Percentiles rank a stretch among this genome's conserved stretches.
These are phyloP conservation scores for Podila verticillata DNA, from an alignment of 192 early-diverging fungal genomes.

Conservation along the genomic window DNA sequence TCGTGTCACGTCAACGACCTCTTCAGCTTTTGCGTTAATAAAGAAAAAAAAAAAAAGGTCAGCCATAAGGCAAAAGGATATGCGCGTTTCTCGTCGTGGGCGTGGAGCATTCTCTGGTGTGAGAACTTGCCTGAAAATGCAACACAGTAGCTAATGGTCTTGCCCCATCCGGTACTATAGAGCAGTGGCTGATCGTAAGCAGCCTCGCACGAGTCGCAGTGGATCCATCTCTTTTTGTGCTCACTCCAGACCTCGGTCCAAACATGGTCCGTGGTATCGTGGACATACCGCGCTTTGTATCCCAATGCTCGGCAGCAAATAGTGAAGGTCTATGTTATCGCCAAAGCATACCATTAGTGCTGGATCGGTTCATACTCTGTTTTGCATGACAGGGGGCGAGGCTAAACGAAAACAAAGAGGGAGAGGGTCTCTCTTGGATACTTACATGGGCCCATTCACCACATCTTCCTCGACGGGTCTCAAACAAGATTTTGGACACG, in stretches of 20 bases:
- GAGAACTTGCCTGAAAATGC: conserved; percentile 50
- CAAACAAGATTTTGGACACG: conserved; percentile 49
- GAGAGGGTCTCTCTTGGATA: background rate
- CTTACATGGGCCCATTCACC: conserved; percentile 69
- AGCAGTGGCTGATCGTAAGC: conserved; percentile 65
- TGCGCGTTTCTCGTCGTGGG: no score
- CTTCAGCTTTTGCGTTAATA: conserved; percentile 25
- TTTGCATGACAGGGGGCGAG: no score
- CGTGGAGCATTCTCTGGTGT: no score
- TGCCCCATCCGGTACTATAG: conserved; percentile 65
- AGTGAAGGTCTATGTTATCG: conserved; percentile 56
- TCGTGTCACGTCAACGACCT: conserved; percentile 61
- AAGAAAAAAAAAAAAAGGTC: background rate
- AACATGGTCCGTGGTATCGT: conserved; percentile 64
- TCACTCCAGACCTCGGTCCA: conserved; percentile 67
- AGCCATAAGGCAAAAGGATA: background rate
- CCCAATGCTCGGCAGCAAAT: conserved; percentile 61
- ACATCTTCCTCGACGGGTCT: conserved; percentile 60
- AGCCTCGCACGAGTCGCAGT: conserved; percentile 66
- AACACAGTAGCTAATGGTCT: conserved; percentile 56
- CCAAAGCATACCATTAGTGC: background rate
- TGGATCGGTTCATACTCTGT: no score
- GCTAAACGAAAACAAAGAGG: no score
- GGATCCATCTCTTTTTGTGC: conserved; percentile 60
- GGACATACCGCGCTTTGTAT: conserved; percentile 56